Conservation (phyloP, 2,329 filamentous ascomycete genomes). For the Diaporthe ampelina region DNA sequence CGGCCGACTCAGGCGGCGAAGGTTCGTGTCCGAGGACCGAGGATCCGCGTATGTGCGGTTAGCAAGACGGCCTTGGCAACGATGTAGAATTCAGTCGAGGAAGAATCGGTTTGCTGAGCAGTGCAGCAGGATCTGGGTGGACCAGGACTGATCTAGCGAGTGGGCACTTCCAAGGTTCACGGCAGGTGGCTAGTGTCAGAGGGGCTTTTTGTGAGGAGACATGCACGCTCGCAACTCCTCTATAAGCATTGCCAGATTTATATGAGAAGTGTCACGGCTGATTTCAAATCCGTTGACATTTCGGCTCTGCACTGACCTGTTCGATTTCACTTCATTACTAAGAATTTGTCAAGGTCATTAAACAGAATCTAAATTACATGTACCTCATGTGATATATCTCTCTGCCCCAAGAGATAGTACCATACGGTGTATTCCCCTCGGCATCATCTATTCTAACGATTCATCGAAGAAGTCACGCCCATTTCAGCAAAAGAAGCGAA, state of each 20-base stretch:
- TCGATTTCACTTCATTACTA: not conserved
- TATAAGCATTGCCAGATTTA: not conserved
- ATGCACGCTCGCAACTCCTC: not conserved
- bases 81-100: not conserved
- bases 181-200: not conserved
- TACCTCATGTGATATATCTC: not conserved
- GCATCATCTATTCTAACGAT: not conserved
- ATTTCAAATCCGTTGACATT: not conserved
- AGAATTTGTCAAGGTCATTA: not conserved
- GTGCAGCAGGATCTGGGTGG: not conserved
- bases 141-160: not conserved
- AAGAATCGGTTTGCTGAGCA: no score
- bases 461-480: not conserved
- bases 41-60: not conserved
- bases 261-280: not conserved
- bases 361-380: no score
- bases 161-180: conserved; percentile 4
- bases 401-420: not conserved
- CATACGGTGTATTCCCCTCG: not conserved
- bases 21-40: not conserved
- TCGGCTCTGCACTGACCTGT: no score
- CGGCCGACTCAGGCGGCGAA: not conserved
- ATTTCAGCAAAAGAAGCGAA: not conserved
- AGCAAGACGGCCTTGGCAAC: not conserved
- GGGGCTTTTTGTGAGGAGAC: not conserved